phyloP scores from a whole-genome alignment of 2,329 filamentous ascomycete genomes.

The Monilinia fructigena region DNA sequence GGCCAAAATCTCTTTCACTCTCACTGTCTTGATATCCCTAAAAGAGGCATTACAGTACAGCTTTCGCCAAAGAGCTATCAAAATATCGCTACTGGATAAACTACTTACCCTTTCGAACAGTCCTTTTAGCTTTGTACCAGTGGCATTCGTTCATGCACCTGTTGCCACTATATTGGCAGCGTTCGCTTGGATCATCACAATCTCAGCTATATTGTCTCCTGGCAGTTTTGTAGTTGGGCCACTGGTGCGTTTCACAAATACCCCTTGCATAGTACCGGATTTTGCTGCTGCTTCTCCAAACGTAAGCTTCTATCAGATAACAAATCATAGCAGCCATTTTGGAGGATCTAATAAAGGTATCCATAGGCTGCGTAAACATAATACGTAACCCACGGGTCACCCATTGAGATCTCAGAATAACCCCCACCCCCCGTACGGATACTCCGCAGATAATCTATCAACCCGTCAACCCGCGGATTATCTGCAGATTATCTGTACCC shows the following conservation, averaged over 20 bases:
- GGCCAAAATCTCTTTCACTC: conserved; percentile 4
- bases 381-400: no score
- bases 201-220: conserved; percentile 10
- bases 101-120: conserved; percentile 1
- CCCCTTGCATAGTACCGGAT: not conserved
- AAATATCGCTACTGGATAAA: conserved; percentile 8
- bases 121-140: not conserved
- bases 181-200: conserved; percentile 5
- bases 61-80: not conserved
- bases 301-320: no score
- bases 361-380: no score
- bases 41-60: conserved; percentile 12
- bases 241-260: not conserved
- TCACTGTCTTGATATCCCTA: not conserved
- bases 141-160: not conserved
- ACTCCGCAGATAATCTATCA: no score
- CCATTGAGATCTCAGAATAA: no score
- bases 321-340: no score
- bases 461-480: no score
- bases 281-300: conserved; percentile 1
- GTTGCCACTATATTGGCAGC: not conserved
- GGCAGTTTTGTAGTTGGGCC: not conserved
- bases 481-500: no score
- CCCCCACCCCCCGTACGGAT: no score
- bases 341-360: no score